Evolutionary conservation across 179 eudicot species (phyloP).

Genomic region (Gypsophila paniculata): DNA sequence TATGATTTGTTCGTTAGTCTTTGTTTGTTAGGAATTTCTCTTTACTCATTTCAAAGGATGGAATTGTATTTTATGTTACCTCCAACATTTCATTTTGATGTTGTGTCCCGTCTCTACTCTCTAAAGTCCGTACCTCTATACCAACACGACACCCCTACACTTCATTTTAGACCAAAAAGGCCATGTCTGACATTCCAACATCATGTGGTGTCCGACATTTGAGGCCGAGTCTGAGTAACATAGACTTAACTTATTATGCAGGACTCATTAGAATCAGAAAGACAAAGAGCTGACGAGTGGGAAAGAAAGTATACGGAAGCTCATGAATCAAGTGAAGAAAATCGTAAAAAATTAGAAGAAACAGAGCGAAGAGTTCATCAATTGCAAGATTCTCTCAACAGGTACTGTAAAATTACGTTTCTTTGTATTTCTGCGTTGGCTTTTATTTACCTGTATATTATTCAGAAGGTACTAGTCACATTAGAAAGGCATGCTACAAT

Average conservation of each 20-base stretch:
- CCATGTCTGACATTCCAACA: no score
- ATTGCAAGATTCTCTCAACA: slow-evolving; percentile 70
- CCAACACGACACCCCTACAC: no score
- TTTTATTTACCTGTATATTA: background rate
- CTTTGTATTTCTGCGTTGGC: slow-evolving; percentile 3
- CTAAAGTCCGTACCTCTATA: no score
- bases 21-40: slow-evolving; percentile 8
- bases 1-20: background rate
- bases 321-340: slow-evolving; percentile 54
- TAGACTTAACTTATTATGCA: slow-evolving; percentile 22
- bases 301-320: slow-evolving; percentile 57
- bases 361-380: slow-evolving; percentile 65
- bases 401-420: slow-evolving; percentile 37
- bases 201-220: no score
- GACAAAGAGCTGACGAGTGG: slow-evolving; percentile 56
- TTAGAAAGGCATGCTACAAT: background rate
- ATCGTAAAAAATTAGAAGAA: slow-evolving; percentile 62
- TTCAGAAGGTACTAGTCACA: background rate
- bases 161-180: no score
- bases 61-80: background rate
- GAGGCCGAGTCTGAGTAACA: no score
- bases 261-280: slow-evolving; percentile 59
- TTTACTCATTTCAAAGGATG: slow-evolving; percentile 15
- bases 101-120: no score
- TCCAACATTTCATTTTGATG: no score